These are phyloP conservation scores for Tuber borchii DNA, from an alignment of 495 filamentous ascomycete species.

Conservation along the genomic window DNA sequence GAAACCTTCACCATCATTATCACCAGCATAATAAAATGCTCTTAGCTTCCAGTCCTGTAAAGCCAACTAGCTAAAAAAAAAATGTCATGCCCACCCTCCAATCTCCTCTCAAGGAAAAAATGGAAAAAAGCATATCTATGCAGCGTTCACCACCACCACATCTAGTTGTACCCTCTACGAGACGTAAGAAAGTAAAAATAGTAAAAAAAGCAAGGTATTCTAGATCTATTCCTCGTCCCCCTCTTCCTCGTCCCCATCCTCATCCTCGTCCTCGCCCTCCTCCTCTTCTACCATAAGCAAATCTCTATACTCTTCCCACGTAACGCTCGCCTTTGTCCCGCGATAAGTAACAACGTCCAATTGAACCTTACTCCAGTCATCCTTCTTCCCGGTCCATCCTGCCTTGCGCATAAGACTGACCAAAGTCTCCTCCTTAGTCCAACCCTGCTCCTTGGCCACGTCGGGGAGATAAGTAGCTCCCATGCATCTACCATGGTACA, in stretches of 20 bases:
- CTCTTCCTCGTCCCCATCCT: conserved; percentile 15
- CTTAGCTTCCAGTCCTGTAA: neutral
- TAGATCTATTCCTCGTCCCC: conserved; percentile 6
- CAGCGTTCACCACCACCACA: conserved; percentile 4
- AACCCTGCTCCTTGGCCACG: conserved; percentile 85
- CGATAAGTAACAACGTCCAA: conserved; percentile 73
- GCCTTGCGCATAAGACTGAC: conserved; percentile 90
- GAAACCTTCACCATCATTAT: neutral
- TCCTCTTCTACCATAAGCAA: conserved; percentile 45
- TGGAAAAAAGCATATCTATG: neutral
- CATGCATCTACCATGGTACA: conserved; percentile 59
- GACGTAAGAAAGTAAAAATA: neutral
- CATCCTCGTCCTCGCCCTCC: conserved; percentile 27
- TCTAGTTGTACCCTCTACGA: conserved; percentile 2
- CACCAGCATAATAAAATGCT: neutral
- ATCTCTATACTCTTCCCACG: conserved; percentile 64
- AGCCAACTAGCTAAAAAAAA: neutral
- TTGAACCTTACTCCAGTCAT: conserved; percentile 66
- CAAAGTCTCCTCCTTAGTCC: conserved; percentile 89
- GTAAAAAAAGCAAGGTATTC: neutral
- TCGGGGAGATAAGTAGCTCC: conserved; percentile 88
- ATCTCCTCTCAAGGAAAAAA: conserved; percentile 3
- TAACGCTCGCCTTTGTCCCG: conserved; percentile 63
- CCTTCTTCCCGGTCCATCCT: conserved; percentile 65
- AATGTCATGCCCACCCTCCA: neutral